Percentiles rank a stretch among this genome's conserved stretches.
Conservation (phyloP, 179 eudicot genomes). For the Dionaea muscipula region DNA sequence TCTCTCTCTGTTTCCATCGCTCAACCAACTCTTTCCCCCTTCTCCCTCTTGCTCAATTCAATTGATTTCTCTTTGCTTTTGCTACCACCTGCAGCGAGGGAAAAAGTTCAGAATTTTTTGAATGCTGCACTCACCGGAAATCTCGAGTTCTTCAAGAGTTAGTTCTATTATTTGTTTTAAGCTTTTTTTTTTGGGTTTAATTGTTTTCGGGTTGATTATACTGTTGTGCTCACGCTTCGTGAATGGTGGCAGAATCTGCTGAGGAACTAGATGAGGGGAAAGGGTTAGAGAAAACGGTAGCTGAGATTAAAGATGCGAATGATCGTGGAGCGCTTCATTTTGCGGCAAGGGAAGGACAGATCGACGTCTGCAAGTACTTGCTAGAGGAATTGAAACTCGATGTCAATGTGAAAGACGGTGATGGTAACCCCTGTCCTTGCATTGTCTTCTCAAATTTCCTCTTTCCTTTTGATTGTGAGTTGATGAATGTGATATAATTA, state of each 20-base stretch:
- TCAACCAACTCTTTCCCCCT: neutral
- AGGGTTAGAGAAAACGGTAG: conserved; percentile 61
- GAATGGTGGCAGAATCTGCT: conserved; percentile 37
- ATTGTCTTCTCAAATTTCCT: neutral
- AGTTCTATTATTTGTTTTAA: neutral
- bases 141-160: conserved; percentile 56
- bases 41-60: neutral
- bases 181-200: neutral
- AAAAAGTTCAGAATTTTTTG: conserved; percentile 60
- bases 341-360: conserved; percentile 82
- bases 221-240: neutral
- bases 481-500: neutral
- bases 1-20: conserved; percentile 5
- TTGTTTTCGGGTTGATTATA: neutral
- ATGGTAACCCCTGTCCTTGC: conserved; percentile 33
- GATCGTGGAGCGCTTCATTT: conserved; percentile 87
- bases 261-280: conserved; percentile 73
- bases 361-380: conserved; percentile 85
- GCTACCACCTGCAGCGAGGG: conserved; percentile 62
- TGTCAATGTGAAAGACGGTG: conserved; percentile 69
- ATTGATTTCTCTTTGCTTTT: conserved; percentile 6
- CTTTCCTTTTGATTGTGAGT: neutral
- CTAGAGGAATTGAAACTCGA: conserved; percentile 81
- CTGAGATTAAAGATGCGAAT: conserved; percentile 73
- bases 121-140: conserved; percentile 72